Evolutionary conservation across 2,329 filamentous ascomycete genomes (phyloP).

Genomic region (Pseudogymnoascus sp.): DNA sequence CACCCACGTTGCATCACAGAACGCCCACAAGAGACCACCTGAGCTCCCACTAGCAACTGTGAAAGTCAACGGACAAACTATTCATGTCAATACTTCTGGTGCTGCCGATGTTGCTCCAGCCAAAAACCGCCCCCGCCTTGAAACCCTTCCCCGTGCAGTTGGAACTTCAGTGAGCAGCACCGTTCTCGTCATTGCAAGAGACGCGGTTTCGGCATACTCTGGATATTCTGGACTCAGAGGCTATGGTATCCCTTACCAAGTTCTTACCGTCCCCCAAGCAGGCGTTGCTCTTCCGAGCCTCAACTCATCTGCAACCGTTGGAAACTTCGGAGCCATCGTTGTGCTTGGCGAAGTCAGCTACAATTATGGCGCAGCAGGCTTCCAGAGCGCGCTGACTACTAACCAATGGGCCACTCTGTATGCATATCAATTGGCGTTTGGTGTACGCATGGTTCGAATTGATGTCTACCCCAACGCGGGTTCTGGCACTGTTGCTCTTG

Average conservation of each 20-base stretch:
- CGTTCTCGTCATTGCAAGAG: conserved; percentile 49
- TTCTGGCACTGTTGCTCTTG: conserved; percentile 33
- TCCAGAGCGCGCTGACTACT: conserved; percentile 36
- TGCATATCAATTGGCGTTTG: conserved; percentile 50
- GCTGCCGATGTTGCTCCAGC: not conserved
- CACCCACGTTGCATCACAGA: too few relatives aligned
- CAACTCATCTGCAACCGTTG: conserved; percentile 39
- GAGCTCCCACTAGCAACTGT: conserved; percentile 11
- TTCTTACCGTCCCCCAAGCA: conserved; percentile 45
- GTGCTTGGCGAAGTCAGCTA: conserved; percentile 26
- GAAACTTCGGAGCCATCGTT: conserved; percentile 55
- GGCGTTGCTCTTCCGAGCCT: conserved; percentile 46
- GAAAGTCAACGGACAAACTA: conserved; percentile 14
- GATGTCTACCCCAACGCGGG: conserved; percentile 48
- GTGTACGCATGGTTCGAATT: conserved; percentile 53
- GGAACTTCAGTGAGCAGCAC: conserved; percentile 31
- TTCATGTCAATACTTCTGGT: conserved; percentile 17
- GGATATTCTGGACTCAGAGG: conserved; percentile 49
- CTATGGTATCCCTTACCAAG: conserved; percentile 54
- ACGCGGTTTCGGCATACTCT: conserved; percentile 40
- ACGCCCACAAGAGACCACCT: not conserved
- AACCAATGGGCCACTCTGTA: conserved; percentile 51
- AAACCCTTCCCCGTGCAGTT: conserved; percentile 3
- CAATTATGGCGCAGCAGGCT: conserved; percentile 40
- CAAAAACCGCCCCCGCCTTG: too few relatives aligned